Evolutionary conservation across 2,329 filamentous ascomycete genomes (phyloP).

Genomic region (Achaetomium macrosporum): DNA sequence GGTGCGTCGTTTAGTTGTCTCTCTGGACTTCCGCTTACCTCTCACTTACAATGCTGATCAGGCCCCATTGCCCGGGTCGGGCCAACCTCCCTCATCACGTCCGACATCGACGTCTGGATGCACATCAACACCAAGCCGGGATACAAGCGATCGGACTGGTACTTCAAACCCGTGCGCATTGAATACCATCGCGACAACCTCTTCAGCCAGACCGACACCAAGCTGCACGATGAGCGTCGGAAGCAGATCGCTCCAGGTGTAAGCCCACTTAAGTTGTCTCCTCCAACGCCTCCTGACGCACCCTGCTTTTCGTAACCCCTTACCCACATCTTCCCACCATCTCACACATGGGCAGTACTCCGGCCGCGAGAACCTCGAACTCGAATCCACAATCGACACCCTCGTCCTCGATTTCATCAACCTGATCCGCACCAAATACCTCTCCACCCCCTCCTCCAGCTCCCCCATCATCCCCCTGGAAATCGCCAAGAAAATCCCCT

Average conservation of each 20-base stretch:
- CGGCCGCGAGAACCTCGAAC: conserved; percentile 46
- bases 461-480: conserved; percentile 38
- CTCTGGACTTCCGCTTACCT: background rate
- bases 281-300: too few species aligned
- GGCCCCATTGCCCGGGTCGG: conserved; percentile 21
- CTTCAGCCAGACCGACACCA: conserved; percentile 45
- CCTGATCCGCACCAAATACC: conserved; percentile 42
- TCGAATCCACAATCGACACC: conserved; percentile 46
- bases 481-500: conserved; percentile 43
- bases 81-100: conserved; percentile 16
- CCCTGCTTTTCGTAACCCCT: background rate
- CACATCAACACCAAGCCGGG: conserved; percentile 16
- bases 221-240: conserved; percentile 39
- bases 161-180: conserved; percentile 13
- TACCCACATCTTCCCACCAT: too few species aligned
- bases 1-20: background rate
- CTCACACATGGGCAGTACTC: conserved; percentile 38
- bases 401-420: conserved; percentile 41
- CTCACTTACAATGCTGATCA: background rate
- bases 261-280: too few species aligned
- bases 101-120: conserved; percentile 13
- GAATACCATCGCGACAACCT: conserved; percentile 40
- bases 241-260: conserved; percentile 49
- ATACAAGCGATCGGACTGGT: conserved; percentile 15
- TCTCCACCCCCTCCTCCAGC: conserved; percentile 18